A percentile compares a stretch with the other conserved stretches of the same genome.
These are phyloP conservation scores for Diphasiastrum complanatum DNA, from an alignment of 83 land plant species.

Conservation along the genomic window DNA sequence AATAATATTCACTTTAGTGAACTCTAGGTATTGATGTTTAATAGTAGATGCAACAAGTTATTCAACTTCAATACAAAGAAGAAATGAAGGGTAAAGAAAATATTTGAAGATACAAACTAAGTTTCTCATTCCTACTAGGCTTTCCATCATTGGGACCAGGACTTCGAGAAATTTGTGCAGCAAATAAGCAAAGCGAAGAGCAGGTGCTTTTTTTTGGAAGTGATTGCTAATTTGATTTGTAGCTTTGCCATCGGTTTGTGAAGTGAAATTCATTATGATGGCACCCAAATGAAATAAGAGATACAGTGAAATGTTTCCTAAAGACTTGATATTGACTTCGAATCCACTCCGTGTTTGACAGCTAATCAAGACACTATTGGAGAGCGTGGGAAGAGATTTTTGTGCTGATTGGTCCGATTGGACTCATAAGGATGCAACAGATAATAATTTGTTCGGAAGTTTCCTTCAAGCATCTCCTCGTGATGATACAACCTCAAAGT, in stretches of 20 bases:
- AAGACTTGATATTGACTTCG: too few species aligned
- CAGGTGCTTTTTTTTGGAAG: constrained; percentile 44
- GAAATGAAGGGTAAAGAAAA: too few species aligned
- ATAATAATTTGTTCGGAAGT: constrained; percentile 44
- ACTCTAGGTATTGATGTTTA: too few species aligned
- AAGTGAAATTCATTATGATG: too few species aligned
- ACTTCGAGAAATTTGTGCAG: constrained; percentile 76
- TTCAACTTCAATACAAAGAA: too few species aligned
- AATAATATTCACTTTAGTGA: too few species aligned
- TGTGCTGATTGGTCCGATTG: constrained; percentile 70
- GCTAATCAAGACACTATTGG: constrained; percentile 91
- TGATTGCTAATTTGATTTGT: too few species aligned
- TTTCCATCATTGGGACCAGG: constrained; percentile 52
- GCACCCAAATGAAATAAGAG: too few species aligned
- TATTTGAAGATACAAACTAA: not conserved
- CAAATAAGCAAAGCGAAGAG: constrained; percentile 67
- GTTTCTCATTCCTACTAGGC: not conserved
- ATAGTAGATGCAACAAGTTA: too few species aligned
- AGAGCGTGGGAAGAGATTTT: constrained; percentile 63
- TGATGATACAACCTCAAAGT: constrained; percentile 62
- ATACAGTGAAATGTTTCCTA: too few species aligned
- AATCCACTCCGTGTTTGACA: too few species aligned
- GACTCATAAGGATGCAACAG: constrained; percentile 42
- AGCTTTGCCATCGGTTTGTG: too few species aligned
- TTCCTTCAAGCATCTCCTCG: constrained; percentile 73